Evolutionary conservation across 257 asterid genomes (phyloP).

Genomic region (Capsicum rhomboideum): DNA sequence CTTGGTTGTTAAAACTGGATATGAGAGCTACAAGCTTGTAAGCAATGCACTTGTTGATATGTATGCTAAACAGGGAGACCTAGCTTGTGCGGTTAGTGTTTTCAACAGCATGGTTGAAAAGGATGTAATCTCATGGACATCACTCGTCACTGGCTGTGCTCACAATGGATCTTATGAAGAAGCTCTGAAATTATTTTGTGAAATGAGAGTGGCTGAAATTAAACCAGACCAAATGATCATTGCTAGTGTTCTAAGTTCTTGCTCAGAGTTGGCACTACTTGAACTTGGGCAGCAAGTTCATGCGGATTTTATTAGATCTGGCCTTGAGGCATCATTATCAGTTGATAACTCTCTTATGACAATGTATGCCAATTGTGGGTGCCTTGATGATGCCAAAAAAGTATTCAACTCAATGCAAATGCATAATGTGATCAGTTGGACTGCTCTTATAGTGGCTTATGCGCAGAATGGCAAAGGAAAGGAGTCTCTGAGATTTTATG

Average conservation of each 20-base stretch:
- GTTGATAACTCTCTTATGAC: slow-evolving; percentile 65
- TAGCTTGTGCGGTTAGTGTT: slow-evolving; percentile 30
- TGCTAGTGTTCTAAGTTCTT: slow-evolving; percentile 62
- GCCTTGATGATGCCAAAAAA: slow-evolving; percentile 39
- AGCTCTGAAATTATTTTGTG: slow-evolving; percentile 43
- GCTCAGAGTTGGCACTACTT: slow-evolving; percentile 59
- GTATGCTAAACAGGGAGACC: slow-evolving; percentile 63
- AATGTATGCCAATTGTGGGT: slow-evolving; percentile 69
- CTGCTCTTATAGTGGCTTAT: slow-evolving; percentile 63
- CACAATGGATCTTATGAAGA: slow-evolving; percentile 46
- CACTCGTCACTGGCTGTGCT: slow-evolving; percentile 65
- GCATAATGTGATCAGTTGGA: slow-evolving; percentile 74
- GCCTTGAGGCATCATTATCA: slow-evolving; percentile 34
- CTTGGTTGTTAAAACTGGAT: slow-evolving; percentile 61
- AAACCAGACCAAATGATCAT: slow-evolving; percentile 43
- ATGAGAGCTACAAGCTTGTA: slow-evolving; percentile 35
- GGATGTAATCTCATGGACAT: slow-evolving; percentile 88
- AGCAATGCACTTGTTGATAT: slow-evolving; percentile 75
- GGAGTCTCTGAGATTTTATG: slow-evolving; percentile 42
- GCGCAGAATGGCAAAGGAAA: slow-evolving; percentile 67
- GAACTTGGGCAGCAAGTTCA: slow-evolving; percentile 69
- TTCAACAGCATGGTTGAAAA: slow-evolving; percentile 39
- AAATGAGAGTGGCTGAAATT: slow-evolving; percentile 44
- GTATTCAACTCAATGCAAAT: slow-evolving; percentile 43
- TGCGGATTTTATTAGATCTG: slow-evolving; percentile 38